Conservation (phyloP, 352 stramenopile species). For the Lagenidium giganteum region DNA sequence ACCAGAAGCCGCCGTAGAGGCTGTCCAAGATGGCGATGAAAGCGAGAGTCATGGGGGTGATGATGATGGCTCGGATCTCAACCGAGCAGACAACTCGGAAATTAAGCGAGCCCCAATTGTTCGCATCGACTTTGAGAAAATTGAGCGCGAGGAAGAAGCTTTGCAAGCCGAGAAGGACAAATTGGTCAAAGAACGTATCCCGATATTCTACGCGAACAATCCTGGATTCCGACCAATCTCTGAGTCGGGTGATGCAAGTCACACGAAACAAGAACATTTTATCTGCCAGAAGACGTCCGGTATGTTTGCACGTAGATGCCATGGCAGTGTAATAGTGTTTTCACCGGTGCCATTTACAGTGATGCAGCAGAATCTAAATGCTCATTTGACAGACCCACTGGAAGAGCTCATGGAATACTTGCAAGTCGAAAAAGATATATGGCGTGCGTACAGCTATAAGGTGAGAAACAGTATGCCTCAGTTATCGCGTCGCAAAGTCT, state of each 20-base stretch:
- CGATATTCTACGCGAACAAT: constrained; percentile 77
- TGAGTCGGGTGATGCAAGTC: constrained; percentile 21
- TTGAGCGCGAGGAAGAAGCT: constrained; percentile 35
- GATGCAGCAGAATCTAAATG: constrained; percentile 66
- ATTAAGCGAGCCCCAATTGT: constrained; percentile 38
- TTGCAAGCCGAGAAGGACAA: constrained; percentile 43
- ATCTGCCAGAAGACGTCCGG: constrained; percentile 70
- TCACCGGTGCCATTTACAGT: too few relatives aligned
- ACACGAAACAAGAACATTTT: constrained; percentile 49
- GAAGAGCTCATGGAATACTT: constrained; percentile 83
- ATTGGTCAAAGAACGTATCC: constrained; percentile 47
- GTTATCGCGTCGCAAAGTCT: not conserved
- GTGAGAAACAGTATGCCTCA: constrained; percentile 17
- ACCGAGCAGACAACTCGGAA: constrained; percentile 23
- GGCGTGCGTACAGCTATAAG: constrained; percentile 83
- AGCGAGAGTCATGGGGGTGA: constrained; percentile 20
- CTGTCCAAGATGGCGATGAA: not conserved
- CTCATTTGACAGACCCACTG: constrained; percentile 66
- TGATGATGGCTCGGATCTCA: constrained; percentile 46
- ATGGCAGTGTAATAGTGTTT: not conserved
- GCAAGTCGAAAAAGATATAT: constrained; percentile 66
- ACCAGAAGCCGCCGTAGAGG: constrained; percentile 8
- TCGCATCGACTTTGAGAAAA: constrained; percentile 25
- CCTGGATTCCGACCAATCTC: constrained; percentile 47
- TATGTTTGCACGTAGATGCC: constrained; percentile 11